Evolutionary conservation across 2,329 filamentous ascomycete genomes (phyloP).

Genomic region (Fusarium agapanthi): DNA sequence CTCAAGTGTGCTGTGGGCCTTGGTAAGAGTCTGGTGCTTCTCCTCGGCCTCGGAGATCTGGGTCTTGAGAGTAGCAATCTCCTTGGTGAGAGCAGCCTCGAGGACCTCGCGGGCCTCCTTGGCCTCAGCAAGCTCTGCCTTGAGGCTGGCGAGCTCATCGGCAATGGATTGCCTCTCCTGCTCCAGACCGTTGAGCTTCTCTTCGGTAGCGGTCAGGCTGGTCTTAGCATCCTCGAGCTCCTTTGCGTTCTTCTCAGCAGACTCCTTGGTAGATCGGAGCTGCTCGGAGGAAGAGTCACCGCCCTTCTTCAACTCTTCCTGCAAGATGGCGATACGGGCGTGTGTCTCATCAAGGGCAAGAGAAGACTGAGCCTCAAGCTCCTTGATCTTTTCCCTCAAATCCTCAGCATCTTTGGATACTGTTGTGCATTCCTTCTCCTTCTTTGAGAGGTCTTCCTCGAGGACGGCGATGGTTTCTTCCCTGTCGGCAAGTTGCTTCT

Average conservation of each 20-base stretch:
- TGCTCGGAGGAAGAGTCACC: conserved; percentile 35
- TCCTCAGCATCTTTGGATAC: conserved; percentile 49
- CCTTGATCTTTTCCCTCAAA: conserved; percentile 51
- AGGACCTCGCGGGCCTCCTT: conserved; percentile 48
- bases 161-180: conserved; percentile 43
- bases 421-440: conserved; percentile 49
- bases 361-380: conserved; percentile 45
- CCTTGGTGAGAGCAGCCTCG: conserved; percentile 44
- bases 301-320: conserved; percentile 47
- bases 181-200: conserved; percentile 41
- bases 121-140: conserved; percentile 46
- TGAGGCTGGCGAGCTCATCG: conserved; percentile 47
- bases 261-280: conserved; percentile 42
- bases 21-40: conserved; percentile 46
- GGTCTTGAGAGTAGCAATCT: conserved; percentile 46
- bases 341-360: conserved; percentile 45
- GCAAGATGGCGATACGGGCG: conserved; percentile 46
- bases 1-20: conserved; percentile 44
- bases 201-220: conserved; percentile 35
- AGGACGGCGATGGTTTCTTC: conserved; percentile 48
- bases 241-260: conserved; percentile 23
- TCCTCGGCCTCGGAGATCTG: conserved; percentile 47
- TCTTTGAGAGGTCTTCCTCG: conserved; percentile 47
- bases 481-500: conserved; percentile 52
- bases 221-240: conserved; percentile 40